Evolutionary conservation across 2,329 filamentous ascomycete species (phyloP), one percentile per base, ranked within the genome.

Genomic region (Pseudogymnoascus sp.): DNA sequence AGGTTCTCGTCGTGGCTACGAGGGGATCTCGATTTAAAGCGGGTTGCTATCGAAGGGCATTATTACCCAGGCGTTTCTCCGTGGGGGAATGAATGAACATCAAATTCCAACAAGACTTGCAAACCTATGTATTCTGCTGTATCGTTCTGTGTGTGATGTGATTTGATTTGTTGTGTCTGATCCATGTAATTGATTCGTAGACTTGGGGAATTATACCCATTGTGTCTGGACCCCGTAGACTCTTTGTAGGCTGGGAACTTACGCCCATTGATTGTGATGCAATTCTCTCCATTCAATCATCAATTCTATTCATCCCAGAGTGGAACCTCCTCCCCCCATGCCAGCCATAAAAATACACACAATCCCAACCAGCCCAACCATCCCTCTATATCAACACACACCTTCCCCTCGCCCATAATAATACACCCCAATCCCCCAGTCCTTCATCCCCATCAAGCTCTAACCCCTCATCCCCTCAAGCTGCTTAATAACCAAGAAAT

Each of bases 401-500:
- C 37, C 17, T 26, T 26, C 23, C 23, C n/a, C 11, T 19, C 9
- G n/a, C 50, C 2, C 17, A 33, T 56, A 56, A 26, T 56, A 56
- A 56, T 56, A 56, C 50, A 56, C 9, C 29, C 15, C 46, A 17
- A 17, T 13, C 10, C 21, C n/a, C n/a, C 44, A 37, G 15, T 21
- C 23, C 2, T 7, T 11, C 31, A 31, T 26, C 19, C 42, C 9
- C 1, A 35, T 15, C 23, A 35, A 67, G 35, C 61, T 62, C 63
- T 64, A 62, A 40, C 75, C 74, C 66, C 83, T 77, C 76, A 90
- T 77, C 66, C 76, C 83, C 75, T 95, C 87, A 72, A 97, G 78
- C 74, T 97, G 89, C 80, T 87, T 88, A 76, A 97, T 80, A n/a
- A 96, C 89, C 62, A 91, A 80, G 68, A 90, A 78, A 77, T 93